Evolutionary conservation across 345 rosid species (phyloP), one percentile per base, ranked within the genome.

Genomic region (Limnanthes douglasii): DNA sequence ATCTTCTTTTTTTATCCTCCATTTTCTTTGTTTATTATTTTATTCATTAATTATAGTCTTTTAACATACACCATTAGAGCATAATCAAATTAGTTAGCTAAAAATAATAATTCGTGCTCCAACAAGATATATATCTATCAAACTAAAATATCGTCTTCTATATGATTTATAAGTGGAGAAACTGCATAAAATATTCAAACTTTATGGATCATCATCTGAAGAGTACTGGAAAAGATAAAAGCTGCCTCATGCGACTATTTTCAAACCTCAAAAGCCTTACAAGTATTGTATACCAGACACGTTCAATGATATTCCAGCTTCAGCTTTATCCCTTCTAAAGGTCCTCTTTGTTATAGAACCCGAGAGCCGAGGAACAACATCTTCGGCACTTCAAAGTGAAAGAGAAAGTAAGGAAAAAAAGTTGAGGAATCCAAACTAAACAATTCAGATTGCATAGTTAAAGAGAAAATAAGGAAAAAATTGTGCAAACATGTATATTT

Each of bases 121-220:
- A n/a, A n/a, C n/a, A n/a, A n/a, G n/a, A n/a, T n/a, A n/a, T n/a
- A n/a, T n/a, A n/a, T n/a, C n/a, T n/a, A n/a, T n/a, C n/a, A n/a
- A n/a, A n/a, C n/a, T n/a, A n/a, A n/a, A n/a, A n/a, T n/a, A n/a
- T n/a, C n/a, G n/a, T n/a, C n/a, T n/a, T n/a, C n/a, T n/a, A n/a
- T n/a, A n/a, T n/a, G n/a, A n/a, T n/a, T n/a, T n/a, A n/a, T 20
- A 70, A 73, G 85, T 75, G 11, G 86, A 75, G 39, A 80, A 75
- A 41, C 55, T 75, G 19, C 86, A 75, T 27, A 75, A 75, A 58
- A 69, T 75, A 41, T 75, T 75, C 43, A 75, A 75, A 49, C 74
- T 75, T 3, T 75, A 80, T 48, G 86, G 86, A 8, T 75, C 86
- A 45, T 80, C 86, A 41, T 65, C 74, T 20, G 80, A 72, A 37